Evolutionary conservation across 257 asterid species (phyloP).

Genomic region (Galeopsis tetrahit): DNA sequence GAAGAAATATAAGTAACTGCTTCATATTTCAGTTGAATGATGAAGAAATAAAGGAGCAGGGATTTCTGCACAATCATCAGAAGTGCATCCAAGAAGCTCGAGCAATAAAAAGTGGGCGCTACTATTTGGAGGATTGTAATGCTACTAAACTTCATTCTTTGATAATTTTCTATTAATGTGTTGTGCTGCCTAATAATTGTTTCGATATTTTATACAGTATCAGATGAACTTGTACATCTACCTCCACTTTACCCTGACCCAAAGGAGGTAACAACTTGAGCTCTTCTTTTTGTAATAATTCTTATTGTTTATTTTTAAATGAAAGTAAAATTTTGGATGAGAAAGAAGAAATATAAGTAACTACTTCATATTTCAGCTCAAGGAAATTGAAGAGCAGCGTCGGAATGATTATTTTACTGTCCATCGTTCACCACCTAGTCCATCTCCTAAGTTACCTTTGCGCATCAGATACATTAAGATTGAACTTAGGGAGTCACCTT

Average conservation of each 20-base stretch:
- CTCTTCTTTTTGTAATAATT: neutral
- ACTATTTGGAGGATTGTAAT: constrained; percentile 60
- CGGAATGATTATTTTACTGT: constrained; percentile 36
- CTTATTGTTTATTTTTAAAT: too few species aligned
- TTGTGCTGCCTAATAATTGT: neutral
- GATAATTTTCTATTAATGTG: constrained; percentile 5
- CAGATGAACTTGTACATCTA: constrained; percentile 38
- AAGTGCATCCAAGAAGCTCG: too few species aligned
- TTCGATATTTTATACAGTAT: neutral
- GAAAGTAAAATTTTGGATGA: neutral
- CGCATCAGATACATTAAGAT: too few species aligned
- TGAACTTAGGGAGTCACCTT: too few species aligned
- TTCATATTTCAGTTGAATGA: too few species aligned
- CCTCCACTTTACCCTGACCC: constrained; percentile 27
- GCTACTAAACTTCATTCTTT: constrained; percentile 38
- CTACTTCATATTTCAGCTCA: constrained; percentile 1
- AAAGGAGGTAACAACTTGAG: constrained; percentile 46
- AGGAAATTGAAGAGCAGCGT: constrained; percentile 35
- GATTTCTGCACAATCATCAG: too few species aligned
- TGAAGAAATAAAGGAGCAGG: too few species aligned
- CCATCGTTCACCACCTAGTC: constrained; percentile 42
- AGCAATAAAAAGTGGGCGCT: neutral
- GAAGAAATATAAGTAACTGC: neutral
- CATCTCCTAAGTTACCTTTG: too few species aligned
- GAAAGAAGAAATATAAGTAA: neutral